Evolutionary conservation across 257 asterid genomes (phyloP).

Genomic region (Sherardia arvensis): DNA sequence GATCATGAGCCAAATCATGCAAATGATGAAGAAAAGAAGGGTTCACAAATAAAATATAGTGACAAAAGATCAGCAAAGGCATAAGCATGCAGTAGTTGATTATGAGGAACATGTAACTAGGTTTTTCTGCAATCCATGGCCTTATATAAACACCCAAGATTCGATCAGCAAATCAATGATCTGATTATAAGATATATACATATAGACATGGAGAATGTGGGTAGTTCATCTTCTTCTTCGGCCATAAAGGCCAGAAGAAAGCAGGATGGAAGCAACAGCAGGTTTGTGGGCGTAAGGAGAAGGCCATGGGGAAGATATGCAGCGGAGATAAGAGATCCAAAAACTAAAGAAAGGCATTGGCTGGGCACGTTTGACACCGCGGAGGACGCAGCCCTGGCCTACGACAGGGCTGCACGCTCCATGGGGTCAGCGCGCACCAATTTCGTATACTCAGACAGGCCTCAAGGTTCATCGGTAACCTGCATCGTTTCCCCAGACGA

Average conservation of each 20-base stretch:
- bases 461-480: slow-evolving; percentile 74
- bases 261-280: slow-evolving; percentile 17
- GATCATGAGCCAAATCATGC: too few relatives aligned
- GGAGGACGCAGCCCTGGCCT: slow-evolving; percentile 83
- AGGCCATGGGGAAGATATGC: slow-evolving; percentile 95
- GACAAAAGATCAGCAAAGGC: too few relatives aligned
- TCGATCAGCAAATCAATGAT: too few relatives aligned
- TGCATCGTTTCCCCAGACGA: slow-evolving; percentile 79
- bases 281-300: slow-evolving; percentile 69
- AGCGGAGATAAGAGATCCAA: slow-evolving; percentile 78
- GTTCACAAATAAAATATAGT: too few relatives aligned
- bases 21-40: too few relatives aligned
- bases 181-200: neutral
- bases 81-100: too few relatives aligned
- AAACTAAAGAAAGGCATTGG: slow-evolving; percentile 84
- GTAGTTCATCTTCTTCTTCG: neutral
- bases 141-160: too few relatives aligned
- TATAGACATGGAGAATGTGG: neutral
- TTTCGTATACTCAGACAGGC: slow-evolving; percentile 88
- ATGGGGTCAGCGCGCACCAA: slow-evolving; percentile 85
- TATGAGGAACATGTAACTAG: too few relatives aligned
- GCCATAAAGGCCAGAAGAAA: slow-evolving; percentile 31
- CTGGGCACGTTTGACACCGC: slow-evolving; percentile 87
- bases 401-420: slow-evolving; percentile 80
- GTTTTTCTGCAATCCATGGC: too few relatives aligned